A percentile compares a stretch with the other conserved stretches of the same genome.
phyloP scores from a whole-genome alignment of 768 basidiomycete species.

The Mycena amicta region DNA sequence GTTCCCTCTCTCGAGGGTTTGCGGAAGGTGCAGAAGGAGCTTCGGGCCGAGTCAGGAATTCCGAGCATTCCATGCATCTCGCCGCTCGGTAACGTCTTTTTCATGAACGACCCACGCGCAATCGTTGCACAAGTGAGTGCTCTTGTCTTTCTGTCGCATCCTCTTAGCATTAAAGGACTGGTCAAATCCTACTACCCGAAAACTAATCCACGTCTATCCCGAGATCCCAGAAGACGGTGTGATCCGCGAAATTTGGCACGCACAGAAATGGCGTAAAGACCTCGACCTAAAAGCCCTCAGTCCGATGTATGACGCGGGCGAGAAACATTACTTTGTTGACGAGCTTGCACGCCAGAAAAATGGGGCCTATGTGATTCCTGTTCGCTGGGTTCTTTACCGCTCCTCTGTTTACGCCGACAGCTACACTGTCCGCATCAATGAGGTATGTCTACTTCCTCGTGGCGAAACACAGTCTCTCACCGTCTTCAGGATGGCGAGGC shows the following conservation, averaged over 20 bases:
- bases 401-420: neutral
- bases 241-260: constrained; percentile 5
- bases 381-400: constrained; percentile 7
- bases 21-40: neutral
- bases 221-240: constrained; percentile 8
- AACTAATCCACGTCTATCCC: constrained; percentile 9
- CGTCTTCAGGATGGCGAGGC: neutral
- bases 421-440: neutral
- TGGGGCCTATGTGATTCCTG: neutral
- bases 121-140: constrained; percentile 1
- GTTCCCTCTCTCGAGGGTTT: constrained; percentile 6
- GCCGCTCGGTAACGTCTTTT: constrained; percentile 11
- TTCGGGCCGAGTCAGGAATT: neutral
- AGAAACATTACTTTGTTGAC: constrained; percentile 7
- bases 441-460: neutral
- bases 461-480: neutral
- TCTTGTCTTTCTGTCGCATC: neutral
- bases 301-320: constrained; percentile 9
- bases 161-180: constrained; percentile 16
- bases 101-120: constrained; percentile 14
- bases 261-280: neutral
- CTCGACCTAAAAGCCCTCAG: neutral
- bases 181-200: constrained; percentile 4
- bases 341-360: neutral
- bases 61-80: constrained; percentile 1